phyloP scores from a whole-genome alignment of 108 stramenopile genomes.

The Fragilaria radians region DNA sequence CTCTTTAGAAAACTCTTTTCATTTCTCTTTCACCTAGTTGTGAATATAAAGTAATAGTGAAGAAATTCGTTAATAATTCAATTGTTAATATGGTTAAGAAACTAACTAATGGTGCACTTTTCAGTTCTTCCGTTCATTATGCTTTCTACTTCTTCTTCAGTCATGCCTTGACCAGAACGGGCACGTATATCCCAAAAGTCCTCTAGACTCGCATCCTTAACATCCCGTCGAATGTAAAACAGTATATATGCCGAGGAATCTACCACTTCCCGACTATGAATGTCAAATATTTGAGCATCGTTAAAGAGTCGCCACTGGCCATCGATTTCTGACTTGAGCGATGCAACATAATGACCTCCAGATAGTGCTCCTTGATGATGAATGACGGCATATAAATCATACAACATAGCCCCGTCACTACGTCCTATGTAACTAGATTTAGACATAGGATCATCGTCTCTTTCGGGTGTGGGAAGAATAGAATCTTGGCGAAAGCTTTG shows the following conservation, averaged over 20 bases:
- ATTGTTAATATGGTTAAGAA: no score
- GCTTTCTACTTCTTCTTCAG: slow-evolving; percentile 81
- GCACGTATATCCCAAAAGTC: slow-evolving; percentile 80
- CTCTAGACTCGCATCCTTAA: slow-evolving; percentile 58
- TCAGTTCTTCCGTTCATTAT: slow-evolving; percentile 60
- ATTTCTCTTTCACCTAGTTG: no score
- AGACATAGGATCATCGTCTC: slow-evolving; percentile 1
- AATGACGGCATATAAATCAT: slow-evolving; percentile 87
- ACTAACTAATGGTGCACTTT: slow-evolving; percentile 71
- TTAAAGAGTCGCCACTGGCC: slow-evolving; percentile 89
- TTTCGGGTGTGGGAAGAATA: not conserved
- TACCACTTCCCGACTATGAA: slow-evolving; percentile 75
- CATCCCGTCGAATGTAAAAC: slow-evolving; percentile 85
- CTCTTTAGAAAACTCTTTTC: no score
- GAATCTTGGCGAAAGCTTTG: not conserved
- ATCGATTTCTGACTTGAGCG: slow-evolving; percentile 76
- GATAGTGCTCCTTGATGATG: slow-evolving; percentile 88
- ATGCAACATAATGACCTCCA: slow-evolving; percentile 86
- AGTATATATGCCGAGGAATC: slow-evolving; percentile 87
- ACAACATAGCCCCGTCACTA: slow-evolving; percentile 28
- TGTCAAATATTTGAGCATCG: slow-evolving; percentile 81
- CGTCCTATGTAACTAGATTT: not conserved
- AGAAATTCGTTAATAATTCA: no score
- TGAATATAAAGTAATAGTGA: no score
- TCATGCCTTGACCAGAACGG: slow-evolving; percentile 63